Evolutionary conservation across 768 basidiomycete genomes (phyloP).

Genomic region (Podaxis pistillaris): DNA sequence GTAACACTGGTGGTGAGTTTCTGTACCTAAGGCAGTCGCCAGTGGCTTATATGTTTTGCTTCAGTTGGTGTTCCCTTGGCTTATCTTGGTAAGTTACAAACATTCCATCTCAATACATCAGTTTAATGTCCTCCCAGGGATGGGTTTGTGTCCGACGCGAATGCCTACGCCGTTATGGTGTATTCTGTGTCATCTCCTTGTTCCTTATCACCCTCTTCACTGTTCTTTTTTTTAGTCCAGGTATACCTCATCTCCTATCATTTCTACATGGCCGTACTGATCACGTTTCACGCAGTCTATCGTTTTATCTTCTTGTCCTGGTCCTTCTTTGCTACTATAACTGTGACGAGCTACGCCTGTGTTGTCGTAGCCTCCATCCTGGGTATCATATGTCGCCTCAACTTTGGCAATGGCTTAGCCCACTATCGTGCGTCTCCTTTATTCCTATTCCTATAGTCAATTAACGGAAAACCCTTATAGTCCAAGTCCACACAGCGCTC

Average conservation of each 20-base stretch:
- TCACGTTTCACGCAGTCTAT: constrained; percentile 31
- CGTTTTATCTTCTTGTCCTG: constrained; percentile 41
- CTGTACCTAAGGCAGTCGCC: not conserved
- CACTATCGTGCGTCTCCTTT: constrained; percentile 39
- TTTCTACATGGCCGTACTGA: not conserved
- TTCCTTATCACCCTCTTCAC: constrained; percentile 37
- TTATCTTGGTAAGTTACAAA: constrained; percentile 34
- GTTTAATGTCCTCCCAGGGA: constrained; percentile 34
- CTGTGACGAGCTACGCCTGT: constrained; percentile 40
- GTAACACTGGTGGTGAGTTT: constrained; percentile 38
- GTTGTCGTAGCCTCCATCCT: constrained; percentile 39
- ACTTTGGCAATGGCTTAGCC: constrained; percentile 54
- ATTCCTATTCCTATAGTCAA: not conserved
- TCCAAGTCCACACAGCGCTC: constrained; percentile 1
- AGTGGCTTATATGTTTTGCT: not conserved
- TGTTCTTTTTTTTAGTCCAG: constrained; percentile 40
- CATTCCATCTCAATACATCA: not conserved
- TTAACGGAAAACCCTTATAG: not conserved
- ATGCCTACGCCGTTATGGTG: constrained; percentile 33
- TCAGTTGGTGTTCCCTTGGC: constrained; percentile 47
- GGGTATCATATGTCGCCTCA: constrained; percentile 46
- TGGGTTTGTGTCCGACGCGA: constrained; percentile 49
- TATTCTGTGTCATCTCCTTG: constrained; percentile 38
- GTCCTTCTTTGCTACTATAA: constrained; percentile 48
- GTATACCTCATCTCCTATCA: constrained; percentile 28